phyloP scores from a whole-genome alignment of 345 rosid species.

The Hibiscus tridactylites region DNA sequence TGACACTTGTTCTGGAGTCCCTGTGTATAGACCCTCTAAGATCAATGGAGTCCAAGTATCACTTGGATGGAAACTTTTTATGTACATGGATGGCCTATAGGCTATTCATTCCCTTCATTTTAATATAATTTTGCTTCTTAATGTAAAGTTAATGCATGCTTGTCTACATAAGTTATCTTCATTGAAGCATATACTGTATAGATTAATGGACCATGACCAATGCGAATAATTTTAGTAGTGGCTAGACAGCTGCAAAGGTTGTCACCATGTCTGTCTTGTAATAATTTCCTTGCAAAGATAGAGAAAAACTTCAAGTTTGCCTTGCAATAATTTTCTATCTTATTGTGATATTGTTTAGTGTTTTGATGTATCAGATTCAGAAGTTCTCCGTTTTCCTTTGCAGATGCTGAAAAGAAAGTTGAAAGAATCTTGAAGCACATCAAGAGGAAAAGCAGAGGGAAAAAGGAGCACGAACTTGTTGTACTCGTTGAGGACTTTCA shows the following conservation, averaged over 20 bases:
- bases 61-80: neutral
- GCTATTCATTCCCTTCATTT: neutral
- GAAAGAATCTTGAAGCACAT: slow-evolving; percentile 57
- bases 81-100: neutral
- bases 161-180: neutral
- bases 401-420: slow-evolving; percentile 68
- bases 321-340: neutral
- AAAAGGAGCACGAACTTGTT: slow-evolving; percentile 42
- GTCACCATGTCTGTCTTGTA: too few relatives aligned
- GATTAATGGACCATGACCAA: too few relatives aligned
- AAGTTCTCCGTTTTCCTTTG: slow-evolving; percentile 21
- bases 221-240: too few relatives aligned
- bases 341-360: neutral
- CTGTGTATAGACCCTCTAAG: neutral
- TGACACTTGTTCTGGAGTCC: too few relatives aligned
- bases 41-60: neutral
- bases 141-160: neutral
- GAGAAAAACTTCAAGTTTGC: too few relatives aligned
- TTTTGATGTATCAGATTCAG: slow-evolving; percentile 30
- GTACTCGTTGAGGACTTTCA: slow-evolving; percentile 66
- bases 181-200: too few relatives aligned
- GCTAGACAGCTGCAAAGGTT: too few relatives aligned
- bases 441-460: slow-evolving; percentile 38
- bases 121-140: neutral
- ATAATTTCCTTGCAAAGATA: too few relatives aligned